Percentiles rank a stretch among this genome's conserved stretches.
These are phyloP conservation scores for Verbascum thapsus DNA, from an alignment of 257 asterid genomes.

Conservation along the genomic window DNA sequence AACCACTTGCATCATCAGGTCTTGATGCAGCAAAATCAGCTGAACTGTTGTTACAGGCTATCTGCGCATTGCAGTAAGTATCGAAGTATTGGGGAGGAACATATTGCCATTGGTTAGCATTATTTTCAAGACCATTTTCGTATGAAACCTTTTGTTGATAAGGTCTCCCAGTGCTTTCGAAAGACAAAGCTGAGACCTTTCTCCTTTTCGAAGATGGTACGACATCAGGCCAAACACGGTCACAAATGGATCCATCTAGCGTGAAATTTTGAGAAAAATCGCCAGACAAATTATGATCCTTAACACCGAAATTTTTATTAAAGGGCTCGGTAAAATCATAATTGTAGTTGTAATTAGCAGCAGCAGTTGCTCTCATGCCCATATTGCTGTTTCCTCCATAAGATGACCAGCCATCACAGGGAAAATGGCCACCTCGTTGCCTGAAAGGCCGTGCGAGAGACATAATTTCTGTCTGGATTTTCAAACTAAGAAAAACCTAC, in stretches of 20 bases:
- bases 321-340: slow-evolving; percentile 35
- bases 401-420: slow-evolving; percentile 44
- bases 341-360: slow-evolving; percentile 35
- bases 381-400: slow-evolving; percentile 45
- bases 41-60: slow-evolving; percentile 30
- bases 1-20: slow-evolving; percentile 37
- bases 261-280: slow-evolving; percentile 38
- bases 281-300: slow-evolving; percentile 33
- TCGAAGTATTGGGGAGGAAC: slow-evolving; percentile 36
- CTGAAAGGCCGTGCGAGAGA: slow-evolving; percentile 57
- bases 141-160: slow-evolving; percentile 42
- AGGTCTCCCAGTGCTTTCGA: slow-evolving; percentile 48
- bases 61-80: slow-evolving; percentile 32
- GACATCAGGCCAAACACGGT: slow-evolving; percentile 42
- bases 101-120: slow-evolving; percentile 31
- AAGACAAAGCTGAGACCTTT: slow-evolving; percentile 56
- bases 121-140: slow-evolving; percentile 30
- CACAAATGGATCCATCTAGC: slow-evolving; percentile 41
- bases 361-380: slow-evolving; percentile 36
- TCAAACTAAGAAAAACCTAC: slow-evolving; percentile 16
- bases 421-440: slow-evolving; percentile 49
- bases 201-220: slow-evolving; percentile 68
- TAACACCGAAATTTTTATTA: slow-evolving; percentile 27
- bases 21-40: slow-evolving; percentile 37
- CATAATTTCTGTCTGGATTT: slow-evolving; percentile 51